Percentiles rank a stretch among this genome's conserved stretches.
These are phyloP conservation scores for Tricholoma hemisulphureum DNA, from an alignment of 768 basidiomycete species.

Conservation along the genomic window DNA sequence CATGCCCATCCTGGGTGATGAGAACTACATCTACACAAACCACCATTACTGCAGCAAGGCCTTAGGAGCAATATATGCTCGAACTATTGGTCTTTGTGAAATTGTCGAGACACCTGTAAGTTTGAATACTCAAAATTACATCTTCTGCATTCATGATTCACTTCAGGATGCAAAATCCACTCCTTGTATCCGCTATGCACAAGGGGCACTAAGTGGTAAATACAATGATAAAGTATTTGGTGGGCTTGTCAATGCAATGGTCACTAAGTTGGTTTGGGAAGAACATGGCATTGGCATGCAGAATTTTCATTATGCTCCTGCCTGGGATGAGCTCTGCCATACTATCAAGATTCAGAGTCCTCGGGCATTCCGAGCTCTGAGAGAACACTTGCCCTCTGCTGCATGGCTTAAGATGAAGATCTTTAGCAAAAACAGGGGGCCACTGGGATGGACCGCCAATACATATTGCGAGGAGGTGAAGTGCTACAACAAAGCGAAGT, in stretches of 20 bases:
- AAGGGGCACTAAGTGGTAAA: slow-evolving; percentile 8
- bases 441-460: too few species aligned
- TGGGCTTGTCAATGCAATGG: slow-evolving; percentile 23
- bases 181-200: not conserved
- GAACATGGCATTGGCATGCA: slow-evolving; percentile 22
- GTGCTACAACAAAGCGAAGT: too few species aligned
- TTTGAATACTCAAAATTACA: not conserved
- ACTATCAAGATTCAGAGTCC: slow-evolving; percentile 18
- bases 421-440: too few species aligned
- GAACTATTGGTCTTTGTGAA: not conserved
- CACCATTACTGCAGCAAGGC: not conserved
- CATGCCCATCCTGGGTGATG: not conserved
- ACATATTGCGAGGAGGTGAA: too few species aligned
- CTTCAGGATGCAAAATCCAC: not conserved
- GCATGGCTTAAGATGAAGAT: too few species aligned
- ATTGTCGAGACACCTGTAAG: not conserved
- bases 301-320: slow-evolving; percentile 27
- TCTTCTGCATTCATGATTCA: not conserved
- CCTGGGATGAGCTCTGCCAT: too few species aligned
- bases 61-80: not conserved
- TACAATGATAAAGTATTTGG: slow-evolving; percentile 17
- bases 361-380: slow-evolving; percentile 14
- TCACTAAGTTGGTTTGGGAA: slow-evolving; percentile 12
- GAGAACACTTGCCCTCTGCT: slow-evolving; percentile 6
- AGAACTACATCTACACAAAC: not conserved